Conservation (phyloP, 1,284 basidiomycete genomes). For the Ganoderma lucidum region DNA sequence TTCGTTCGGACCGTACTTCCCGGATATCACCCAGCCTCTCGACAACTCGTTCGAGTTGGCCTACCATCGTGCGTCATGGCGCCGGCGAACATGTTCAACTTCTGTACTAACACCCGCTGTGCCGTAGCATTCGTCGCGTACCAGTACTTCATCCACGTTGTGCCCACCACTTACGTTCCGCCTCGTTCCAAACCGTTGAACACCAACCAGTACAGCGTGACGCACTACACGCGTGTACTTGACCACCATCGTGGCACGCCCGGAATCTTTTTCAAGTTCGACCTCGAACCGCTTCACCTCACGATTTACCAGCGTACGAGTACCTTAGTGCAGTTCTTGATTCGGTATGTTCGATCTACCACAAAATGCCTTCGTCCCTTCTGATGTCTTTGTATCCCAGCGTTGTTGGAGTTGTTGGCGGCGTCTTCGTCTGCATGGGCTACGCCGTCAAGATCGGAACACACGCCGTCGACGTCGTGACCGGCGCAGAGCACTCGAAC, state of each 20-base stretch:
- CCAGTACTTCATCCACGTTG: slow-evolving; percentile 93
- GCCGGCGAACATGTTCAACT: neutral
- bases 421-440: slow-evolving; percentile 81
- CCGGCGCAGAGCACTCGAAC: slow-evolving; percentile 62
- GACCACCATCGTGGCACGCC: slow-evolving; percentile 85
- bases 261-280: slow-evolving; percentile 97
- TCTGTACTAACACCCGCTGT: neutral
- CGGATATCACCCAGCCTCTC: slow-evolving; percentile 93
- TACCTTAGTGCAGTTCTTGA: slow-evolving; percentile 80
- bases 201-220: slow-evolving; percentile 96
- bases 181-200: slow-evolving; percentile 66
- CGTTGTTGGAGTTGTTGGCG: slow-evolving; percentile 82
- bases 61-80: slow-evolving; percentile 68
- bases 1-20: slow-evolving; percentile 97
- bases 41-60: slow-evolving; percentile 91
- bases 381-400: slow-evolving; percentile 41
- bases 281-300: slow-evolving; percentile 90
- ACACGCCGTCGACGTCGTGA: slow-evolving; percentile 72
- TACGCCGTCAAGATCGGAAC: slow-evolving; percentile 77
- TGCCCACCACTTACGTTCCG: slow-evolving; percentile 92
- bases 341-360: slow-evolving; percentile 59
- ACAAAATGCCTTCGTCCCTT: too few relatives aligned
- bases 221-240: slow-evolving; percentile 86
- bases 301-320: slow-evolving; percentile 90
- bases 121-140: slow-evolving; percentile 88